Conservation (phyloP, 2,329 filamentous ascomycete genomes). For the Pseudocercospora fijiensis region DNA sequence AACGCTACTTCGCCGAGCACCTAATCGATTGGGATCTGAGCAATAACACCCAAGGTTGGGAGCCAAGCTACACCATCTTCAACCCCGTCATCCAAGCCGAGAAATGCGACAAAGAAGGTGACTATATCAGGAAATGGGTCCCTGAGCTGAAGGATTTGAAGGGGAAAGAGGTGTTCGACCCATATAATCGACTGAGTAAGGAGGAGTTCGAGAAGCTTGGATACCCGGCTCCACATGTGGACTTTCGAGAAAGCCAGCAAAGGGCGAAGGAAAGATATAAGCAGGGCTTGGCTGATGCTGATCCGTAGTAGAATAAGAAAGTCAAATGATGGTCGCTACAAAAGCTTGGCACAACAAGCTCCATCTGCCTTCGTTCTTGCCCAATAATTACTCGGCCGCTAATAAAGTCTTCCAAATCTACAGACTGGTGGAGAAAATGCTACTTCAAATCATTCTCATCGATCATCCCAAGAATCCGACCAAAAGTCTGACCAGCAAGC, state of each 20-base stretch:
- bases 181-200: constrained; percentile 45
- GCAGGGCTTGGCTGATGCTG: constrained; percentile 18
- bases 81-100: constrained; percentile 76
- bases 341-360: not conserved
- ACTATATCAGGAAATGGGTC: constrained; percentile 81
- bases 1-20: constrained; percentile 53
- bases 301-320: constrained; percentile 5
- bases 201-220: constrained; percentile 52
- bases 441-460: not conserved
- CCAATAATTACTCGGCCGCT: too few relatives aligned
- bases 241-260: constrained; percentile 46
- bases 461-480: too few relatives aligned
- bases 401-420: not conserved
- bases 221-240: constrained; percentile 49
- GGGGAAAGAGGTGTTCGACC: constrained; percentile 53
- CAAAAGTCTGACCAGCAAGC: too few relatives aligned
- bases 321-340: not conserved
- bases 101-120: constrained; percentile 73
- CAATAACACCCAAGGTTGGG: constrained; percentile 55
- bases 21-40: constrained; percentile 51
- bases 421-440: not conserved
- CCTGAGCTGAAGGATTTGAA: constrained; percentile 63
- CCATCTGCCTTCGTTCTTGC: too few relatives aligned
- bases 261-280: constrained; percentile 39
- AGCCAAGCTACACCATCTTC: constrained; percentile 53